phyloP scores from a whole-genome alignment of 108 stramenopile species.

The Aurantiochytrium sp. region DNA sequence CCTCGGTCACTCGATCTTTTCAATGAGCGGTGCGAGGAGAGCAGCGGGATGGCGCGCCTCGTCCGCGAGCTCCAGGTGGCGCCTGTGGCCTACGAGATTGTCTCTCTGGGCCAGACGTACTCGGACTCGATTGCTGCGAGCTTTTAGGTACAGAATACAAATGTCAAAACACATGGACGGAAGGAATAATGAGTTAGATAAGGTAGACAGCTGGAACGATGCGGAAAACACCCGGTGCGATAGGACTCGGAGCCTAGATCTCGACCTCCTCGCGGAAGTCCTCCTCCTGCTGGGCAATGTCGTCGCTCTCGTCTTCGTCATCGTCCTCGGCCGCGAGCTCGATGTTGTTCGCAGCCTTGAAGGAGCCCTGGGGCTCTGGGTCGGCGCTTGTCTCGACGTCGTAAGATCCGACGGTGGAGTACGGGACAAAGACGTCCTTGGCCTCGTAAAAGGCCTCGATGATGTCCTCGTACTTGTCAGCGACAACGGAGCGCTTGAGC shows the following conservation, averaged over 20 bases:
- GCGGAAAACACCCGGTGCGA: no score
- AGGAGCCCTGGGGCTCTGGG: not conserved
- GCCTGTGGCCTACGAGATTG: not conserved
- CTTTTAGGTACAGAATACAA: not conserved
- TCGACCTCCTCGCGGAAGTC: no score
- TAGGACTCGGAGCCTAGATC: no score
- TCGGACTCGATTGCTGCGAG: not conserved
- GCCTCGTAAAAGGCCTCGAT: constrained; percentile 49
- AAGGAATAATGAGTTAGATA: no score
- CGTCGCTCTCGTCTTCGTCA: not conserved
- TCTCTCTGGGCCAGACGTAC: not conserved
- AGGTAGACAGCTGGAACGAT: no score
- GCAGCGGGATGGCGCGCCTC: not conserved
- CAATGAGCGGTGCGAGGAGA: not conserved
- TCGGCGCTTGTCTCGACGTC: not conserved
- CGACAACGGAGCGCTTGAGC: constrained; percentile 65
- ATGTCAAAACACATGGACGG: no score
- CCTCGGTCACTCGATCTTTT: not conserved
- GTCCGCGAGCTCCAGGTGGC: not conserved
- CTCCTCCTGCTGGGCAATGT: no score
- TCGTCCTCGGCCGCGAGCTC: not conserved
- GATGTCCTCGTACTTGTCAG: constrained; percentile 58
- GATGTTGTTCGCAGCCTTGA: not conserved
- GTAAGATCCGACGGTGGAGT: not conserved
- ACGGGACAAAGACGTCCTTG: constrained; percentile 27